phyloP scores from a whole-genome alignment of 305 asterid genomes.

The Fraxinus paxiana region DNA sequence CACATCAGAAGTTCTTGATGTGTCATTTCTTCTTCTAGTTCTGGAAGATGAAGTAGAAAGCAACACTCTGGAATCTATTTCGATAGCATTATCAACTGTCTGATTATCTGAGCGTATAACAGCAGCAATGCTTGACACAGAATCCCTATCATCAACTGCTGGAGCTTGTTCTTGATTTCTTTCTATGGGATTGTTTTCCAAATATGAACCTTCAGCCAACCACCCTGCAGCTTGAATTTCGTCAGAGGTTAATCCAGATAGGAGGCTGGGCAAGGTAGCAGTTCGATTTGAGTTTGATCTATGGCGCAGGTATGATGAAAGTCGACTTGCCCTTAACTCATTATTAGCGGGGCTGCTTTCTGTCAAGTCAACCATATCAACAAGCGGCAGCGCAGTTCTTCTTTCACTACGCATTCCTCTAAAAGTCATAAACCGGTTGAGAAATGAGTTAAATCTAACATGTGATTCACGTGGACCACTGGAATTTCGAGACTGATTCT shows the following conservation, averaged over 20 bases:
- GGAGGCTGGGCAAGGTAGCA: slow-evolving; percentile 31
- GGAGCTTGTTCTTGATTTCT: slow-evolving; percentile 30
- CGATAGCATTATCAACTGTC: slow-evolving; percentile 41
- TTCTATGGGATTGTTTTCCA: slow-evolving; percentile 24
- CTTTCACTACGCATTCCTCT: slow-evolving; percentile 43
- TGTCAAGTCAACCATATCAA: slow-evolving; percentile 30
- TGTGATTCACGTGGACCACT: slow-evolving; percentile 33
- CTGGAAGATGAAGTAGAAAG: slow-evolving; percentile 39
- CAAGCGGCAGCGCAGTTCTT: background rate
- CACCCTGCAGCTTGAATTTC: slow-evolving; percentile 20
- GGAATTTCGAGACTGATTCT: slow-evolving; percentile 27
- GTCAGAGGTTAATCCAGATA: slow-evolving; percentile 28
- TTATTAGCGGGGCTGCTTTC: slow-evolving; percentile 30
- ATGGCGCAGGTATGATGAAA: slow-evolving; percentile 29
- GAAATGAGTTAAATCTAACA: slow-evolving; percentile 35
- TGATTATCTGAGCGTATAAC: slow-evolving; percentile 44
- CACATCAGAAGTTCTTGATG: slow-evolving; percentile 42
- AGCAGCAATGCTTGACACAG: slow-evolving; percentile 49
- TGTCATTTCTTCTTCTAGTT: slow-evolving; percentile 36
- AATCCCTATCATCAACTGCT: slow-evolving; percentile 40
- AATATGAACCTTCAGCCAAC: slow-evolving; percentile 28
- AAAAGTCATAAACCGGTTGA: slow-evolving; percentile 33
- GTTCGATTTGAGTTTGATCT: slow-evolving; percentile 24
- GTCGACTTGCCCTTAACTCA: slow-evolving; percentile 29
- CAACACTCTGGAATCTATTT: slow-evolving; percentile 39